A percentile compares a stretch with the other conserved stretches of the same genome.
Evolutionary conservation across 2,329 filamentous ascomycete genomes (phyloP).

Genomic region (Colletotrichum tanaceti): DNA sequence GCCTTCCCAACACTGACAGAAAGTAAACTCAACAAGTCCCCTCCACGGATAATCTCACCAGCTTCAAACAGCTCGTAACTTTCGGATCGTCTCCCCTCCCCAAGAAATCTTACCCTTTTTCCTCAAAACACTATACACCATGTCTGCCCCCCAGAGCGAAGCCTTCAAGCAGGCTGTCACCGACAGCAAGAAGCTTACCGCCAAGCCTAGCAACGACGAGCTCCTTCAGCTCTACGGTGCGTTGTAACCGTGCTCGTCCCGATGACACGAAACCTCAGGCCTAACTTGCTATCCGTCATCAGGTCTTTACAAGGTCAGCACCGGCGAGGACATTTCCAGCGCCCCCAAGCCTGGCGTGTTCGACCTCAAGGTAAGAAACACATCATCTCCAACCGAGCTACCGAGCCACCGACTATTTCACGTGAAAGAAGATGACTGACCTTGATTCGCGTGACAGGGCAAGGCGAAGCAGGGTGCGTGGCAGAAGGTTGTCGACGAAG

Average conservation of each 20-base stretch:
- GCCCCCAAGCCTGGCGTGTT: constrained; percentile 75
- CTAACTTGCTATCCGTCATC: constrained; percentile 33
- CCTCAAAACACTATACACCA: constrained; percentile 45
- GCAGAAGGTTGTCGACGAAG: constrained; percentile 75
- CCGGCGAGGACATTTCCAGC: constrained; percentile 65
- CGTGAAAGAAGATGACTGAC: constrained; percentile 29
- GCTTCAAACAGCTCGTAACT: constrained; percentile 10
- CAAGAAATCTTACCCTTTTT: background rate
- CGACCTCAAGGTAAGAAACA: constrained; percentile 70
- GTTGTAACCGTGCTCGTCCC: constrained; percentile 43
- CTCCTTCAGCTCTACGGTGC: constrained; percentile 72
- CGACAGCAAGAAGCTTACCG: constrained; percentile 75
- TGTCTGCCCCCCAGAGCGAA: constrained; percentile 55
- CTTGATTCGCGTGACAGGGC: constrained; percentile 59
- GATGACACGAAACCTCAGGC: background rate
- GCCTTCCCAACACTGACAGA: constrained; percentile 29
- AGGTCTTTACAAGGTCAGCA: constrained; percentile 71
- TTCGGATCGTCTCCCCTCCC: background rate
- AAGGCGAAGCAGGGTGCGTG: constrained; percentile 86
- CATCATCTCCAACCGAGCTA: constrained; percentile 5
- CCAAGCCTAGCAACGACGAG: constrained; percentile 72
- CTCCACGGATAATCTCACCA: constrained; percentile 7
- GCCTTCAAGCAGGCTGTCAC: constrained; percentile 67
- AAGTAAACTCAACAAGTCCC: constrained; percentile 37
- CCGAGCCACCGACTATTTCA: constrained; percentile 10